These are phyloP conservation scores for Phialocephala subalpina DNA, from an alignment of 2,329 filamentous ascomycete genomes.

Conservation along the genomic window DNA sequence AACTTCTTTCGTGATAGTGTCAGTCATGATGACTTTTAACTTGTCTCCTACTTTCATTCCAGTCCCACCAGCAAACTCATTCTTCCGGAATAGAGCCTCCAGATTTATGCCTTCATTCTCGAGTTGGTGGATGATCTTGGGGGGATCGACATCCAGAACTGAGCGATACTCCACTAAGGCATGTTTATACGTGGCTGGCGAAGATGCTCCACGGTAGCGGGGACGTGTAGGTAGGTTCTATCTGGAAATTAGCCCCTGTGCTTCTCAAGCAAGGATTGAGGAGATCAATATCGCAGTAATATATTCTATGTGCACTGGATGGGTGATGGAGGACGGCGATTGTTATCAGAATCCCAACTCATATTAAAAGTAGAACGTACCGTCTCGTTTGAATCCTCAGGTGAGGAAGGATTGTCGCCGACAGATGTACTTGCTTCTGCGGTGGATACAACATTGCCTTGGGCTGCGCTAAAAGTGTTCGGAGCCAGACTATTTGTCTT, in stretches of 20 bases:
- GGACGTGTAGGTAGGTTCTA: background rate
- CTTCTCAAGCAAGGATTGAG: too few relatives aligned
- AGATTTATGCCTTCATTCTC: background rate
- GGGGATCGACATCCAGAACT: background rate
- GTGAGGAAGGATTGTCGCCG: too few relatives aligned
- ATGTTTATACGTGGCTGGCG: background rate
- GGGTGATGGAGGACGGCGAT: too few relatives aligned
- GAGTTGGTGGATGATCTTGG: background rate
- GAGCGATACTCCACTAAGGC: constrained; percentile 2
- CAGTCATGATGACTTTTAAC: background rate
- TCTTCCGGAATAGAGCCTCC: background rate
- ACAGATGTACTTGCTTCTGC: too few relatives aligned
- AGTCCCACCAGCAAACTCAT: background rate
- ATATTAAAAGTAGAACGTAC: too few relatives aligned
- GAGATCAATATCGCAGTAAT: too few relatives aligned
- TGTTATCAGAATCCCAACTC: too few relatives aligned
- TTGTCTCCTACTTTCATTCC: background rate
- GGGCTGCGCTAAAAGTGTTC: too few relatives aligned
- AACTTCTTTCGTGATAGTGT: background rate
- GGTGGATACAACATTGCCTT: too few relatives aligned
- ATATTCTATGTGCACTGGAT: too few relatives aligned
- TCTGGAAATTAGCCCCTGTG: background rate
- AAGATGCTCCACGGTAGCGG: background rate
- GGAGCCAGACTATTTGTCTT: too few relatives aligned
- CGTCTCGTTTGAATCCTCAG: too few relatives aligned